Conservation (phyloP, 805 yeast species). For the Yamadazyma sp. region DNA sequence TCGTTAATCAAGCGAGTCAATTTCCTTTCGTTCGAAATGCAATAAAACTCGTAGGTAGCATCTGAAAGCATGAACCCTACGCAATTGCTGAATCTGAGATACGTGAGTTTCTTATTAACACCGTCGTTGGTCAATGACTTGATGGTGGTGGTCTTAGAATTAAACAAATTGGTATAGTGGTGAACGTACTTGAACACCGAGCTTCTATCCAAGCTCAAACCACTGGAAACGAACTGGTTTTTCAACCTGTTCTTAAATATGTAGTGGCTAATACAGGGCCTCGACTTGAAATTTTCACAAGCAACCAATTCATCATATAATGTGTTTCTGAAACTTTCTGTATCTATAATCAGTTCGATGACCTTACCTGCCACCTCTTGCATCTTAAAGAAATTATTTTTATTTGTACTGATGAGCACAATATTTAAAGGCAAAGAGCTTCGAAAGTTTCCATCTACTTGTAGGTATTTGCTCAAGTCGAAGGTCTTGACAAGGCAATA, state of each 20-base stretch:
- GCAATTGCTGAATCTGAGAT: conserved; percentile 27
- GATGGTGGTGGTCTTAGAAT: conserved; percentile 20
- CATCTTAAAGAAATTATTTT: conserved; percentile 76
- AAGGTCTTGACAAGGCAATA: conserved; percentile 67
- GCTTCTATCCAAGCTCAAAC: conserved; percentile 21
- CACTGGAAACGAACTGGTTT: conserved; percentile 62
- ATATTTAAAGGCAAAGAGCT: conserved; percentile 29
- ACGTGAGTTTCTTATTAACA: conserved; percentile 45
- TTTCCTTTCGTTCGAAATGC: conserved; percentile 47
- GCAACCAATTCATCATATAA: conserved; percentile 25
- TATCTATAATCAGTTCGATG: conserved; percentile 29
- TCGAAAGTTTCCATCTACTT: conserved; percentile 14
- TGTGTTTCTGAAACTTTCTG: conserved; percentile 20
- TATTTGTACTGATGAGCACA: conserved; percentile 63
- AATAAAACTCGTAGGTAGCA: conserved; percentile 35
- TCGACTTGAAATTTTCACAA: conserved; percentile 3
- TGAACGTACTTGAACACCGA: conserved; percentile 37
- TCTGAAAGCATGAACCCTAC: conserved; percentile 42
- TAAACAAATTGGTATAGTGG: conserved; percentile 30
- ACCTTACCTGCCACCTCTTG: conserved; percentile 58
- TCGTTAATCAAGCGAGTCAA: conserved; percentile 59
- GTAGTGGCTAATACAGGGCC: conserved; percentile 62
- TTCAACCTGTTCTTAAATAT: conserved; percentile 69
- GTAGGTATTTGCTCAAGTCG: conserved; percentile 20
- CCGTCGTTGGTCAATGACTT: conserved; percentile 18